phyloP scores from a whole-genome alignment of 2,329 filamentous ascomycete species.

The Fusarium redolens region DNA sequence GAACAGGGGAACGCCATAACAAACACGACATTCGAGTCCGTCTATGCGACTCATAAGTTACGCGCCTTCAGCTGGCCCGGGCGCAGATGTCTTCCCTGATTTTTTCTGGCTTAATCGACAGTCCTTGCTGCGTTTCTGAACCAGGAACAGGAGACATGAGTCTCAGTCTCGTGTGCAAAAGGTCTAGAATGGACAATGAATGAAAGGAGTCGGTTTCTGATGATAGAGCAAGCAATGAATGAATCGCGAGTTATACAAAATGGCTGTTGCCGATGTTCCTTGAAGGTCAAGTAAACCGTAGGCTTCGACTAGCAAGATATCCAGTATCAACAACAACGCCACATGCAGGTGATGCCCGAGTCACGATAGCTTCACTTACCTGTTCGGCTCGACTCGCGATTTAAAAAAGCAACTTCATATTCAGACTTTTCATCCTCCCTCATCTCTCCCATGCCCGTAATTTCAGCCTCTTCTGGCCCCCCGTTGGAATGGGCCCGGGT shows the following conservation, averaged over 20 bases:
- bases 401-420: background rate
- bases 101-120: conserved; percentile 23
- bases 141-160: conserved; percentile 17
- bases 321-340: conserved; percentile 7
- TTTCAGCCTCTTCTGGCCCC: conserved; percentile 29
- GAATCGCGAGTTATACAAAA: background rate
- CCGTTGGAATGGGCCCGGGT: conserved; percentile 39
- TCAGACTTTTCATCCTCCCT: conserved; percentile 11
- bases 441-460: conserved; percentile 8
- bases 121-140: conserved; percentile 12
- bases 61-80: conserved; percentile 13
- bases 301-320: background rate
- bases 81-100: conserved; percentile 20
- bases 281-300: background rate
- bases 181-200: conserved; percentile 4
- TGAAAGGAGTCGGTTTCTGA: conserved; percentile 3
- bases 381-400: conserved; percentile 20
- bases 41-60: conserved; percentile 13
- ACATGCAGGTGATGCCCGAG: conserved; percentile 22
- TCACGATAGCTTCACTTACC: conserved; percentile 14
- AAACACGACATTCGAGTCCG: conserved; percentile 31
- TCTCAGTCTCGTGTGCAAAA: conserved; percentile 27
- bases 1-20: background rate
- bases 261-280: background rate
- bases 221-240: background rate